These are phyloP conservation scores for Physaria fendleri DNA, from an alignment of 345 rosid genomes.

Conservation along the genomic window DNA sequence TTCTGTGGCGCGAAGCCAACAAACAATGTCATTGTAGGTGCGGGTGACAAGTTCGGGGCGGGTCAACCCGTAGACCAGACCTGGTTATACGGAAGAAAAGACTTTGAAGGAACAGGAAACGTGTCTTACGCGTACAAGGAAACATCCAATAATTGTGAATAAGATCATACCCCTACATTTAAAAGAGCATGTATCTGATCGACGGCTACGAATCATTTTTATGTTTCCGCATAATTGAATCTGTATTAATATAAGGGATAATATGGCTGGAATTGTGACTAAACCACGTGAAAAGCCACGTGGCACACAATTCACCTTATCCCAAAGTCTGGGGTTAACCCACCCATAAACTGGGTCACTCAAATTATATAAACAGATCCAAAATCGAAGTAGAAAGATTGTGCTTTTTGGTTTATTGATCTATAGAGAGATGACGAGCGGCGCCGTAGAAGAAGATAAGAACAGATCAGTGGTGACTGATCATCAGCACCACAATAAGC, in stretches of 20 bases:
- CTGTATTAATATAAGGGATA: too few species aligned
- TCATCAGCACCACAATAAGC: conserved; percentile 8
- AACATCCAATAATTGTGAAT: not conserved
- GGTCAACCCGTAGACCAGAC: too few species aligned
- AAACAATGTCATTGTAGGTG: not conserved
- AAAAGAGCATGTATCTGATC: too few species aligned
- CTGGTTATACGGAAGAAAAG: not conserved
- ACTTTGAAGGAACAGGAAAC: conserved; percentile 18
- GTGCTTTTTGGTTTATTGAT: conserved; percentile 9
- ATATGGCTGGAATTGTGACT: not conserved
- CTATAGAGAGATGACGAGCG: conserved; percentile 24
- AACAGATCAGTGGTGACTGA: conserved; percentile 20
- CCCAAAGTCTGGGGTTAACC: not conserved
- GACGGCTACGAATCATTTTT: too few species aligned
- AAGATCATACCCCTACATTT: not conserved
- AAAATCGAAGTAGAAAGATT: not conserved
- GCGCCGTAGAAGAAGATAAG: conserved; percentile 5
- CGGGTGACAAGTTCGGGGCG: too few species aligned
- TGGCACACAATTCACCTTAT: conserved; percentile 5
- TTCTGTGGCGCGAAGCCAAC: not conserved
- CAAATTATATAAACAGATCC: conserved; percentile 1
- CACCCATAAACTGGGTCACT: not conserved
- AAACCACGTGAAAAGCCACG: conserved; percentile 16
- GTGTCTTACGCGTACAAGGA: conserved; percentile 21
- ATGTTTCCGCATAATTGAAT: too few species aligned